These are phyloP conservation scores for Casuarina cunninghamiana DNA, from an alignment of 306 rosid species.

Conservation along the genomic window DNA sequence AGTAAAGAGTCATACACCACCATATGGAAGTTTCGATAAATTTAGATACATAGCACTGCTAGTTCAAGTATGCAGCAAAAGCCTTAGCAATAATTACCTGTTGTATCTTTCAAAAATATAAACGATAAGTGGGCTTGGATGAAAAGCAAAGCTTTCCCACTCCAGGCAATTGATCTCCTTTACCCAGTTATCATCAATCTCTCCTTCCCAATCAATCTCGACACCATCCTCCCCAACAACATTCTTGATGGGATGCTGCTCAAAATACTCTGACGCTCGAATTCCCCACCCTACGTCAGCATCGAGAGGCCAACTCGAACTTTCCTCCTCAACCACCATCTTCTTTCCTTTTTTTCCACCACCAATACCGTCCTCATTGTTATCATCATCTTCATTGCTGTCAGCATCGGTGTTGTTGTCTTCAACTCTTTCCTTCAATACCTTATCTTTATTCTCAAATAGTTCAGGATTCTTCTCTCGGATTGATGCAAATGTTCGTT, in stretches of 20 bases:
- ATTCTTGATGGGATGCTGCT: slow-evolving; percentile 74
- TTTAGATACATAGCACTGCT: background rate
- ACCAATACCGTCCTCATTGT: slow-evolving; percentile 27
- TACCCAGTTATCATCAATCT: slow-evolving; percentile 85
- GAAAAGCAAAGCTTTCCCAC: slow-evolving; percentile 96
- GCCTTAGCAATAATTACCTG: slow-evolving; percentile 41
- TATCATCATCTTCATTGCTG: slow-evolving; percentile 23
- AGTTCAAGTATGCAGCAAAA: background rate
- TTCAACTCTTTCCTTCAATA: slow-evolving; percentile 49
- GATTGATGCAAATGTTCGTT: slow-evolving; percentile 62
- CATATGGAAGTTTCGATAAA: background rate
- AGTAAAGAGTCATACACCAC: background rate
- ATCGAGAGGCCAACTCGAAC: slow-evolving; percentile 81
- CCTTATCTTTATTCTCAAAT: slow-evolving; percentile 43
- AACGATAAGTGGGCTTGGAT: slow-evolving; percentile 91
- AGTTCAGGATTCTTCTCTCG: slow-evolving; percentile 48
- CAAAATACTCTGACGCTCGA: slow-evolving; percentile 92
- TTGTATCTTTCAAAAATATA: slow-evolving; percentile 86
- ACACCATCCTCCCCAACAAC: slow-evolving; percentile 77
- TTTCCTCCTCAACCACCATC: slow-evolving; percentile 82
- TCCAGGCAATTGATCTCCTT: slow-evolving; percentile 93
- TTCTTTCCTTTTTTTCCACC: slow-evolving; percentile 23
- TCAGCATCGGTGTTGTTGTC: slow-evolving; percentile 22
- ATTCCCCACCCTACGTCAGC: slow-evolving; percentile 95
- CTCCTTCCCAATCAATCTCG: slow-evolving; percentile 97